Base-by-base conservation (phyloP, 305 asterid genomes). In the Fraxinus floribunda region DNA sequence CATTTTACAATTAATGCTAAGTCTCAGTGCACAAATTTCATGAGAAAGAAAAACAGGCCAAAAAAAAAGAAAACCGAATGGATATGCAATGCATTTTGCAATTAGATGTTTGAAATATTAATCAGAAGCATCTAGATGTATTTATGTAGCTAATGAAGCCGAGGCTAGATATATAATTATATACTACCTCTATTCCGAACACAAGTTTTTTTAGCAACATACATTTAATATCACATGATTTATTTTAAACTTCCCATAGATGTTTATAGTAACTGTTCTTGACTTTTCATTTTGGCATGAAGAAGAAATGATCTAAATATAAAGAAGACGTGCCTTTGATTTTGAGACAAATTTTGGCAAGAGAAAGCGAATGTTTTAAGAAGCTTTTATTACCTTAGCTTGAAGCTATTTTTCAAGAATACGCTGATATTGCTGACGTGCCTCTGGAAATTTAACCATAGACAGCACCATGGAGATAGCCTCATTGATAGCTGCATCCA, bases 391-490 rank as follows among this genome's bases (percentile, higher is more conserved):
- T 88, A 96, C 98, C 99, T 93, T 95, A 79, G 95, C 93, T 88
- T 93, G 91, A 66, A 93, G 92, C 82, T 91, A 94, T 81, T 86
- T 94, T 82, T 90, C 85, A 85, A 96, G 95, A 71, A 93, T 81
- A 62, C 99, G 98, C 41, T 86, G 96, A 80, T 97, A 97, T 80
- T 97, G 99, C 82, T 88, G 92, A 4, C 98, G 97, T 55, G 99
- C 98, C 79, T 85, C 86, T 2, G 92, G 88, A 75, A 91, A 91
- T 78, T 95, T 96, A 32, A 95, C 97, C 97, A 97, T 95, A 64
- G 98, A 93, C 81, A 97, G 87, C 81, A 97, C 99, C 81, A 97
- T 92, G 4, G 95, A 86, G 82, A 97, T 94, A 30, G 98, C 99
- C 84, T 93, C 98, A 34, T 92, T 91, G 26, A 97, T 81, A 80